phyloP scores from a whole-genome alignment of 495 filamentous ascomycete genomes.

The Usnea hakonensis region DNA sequence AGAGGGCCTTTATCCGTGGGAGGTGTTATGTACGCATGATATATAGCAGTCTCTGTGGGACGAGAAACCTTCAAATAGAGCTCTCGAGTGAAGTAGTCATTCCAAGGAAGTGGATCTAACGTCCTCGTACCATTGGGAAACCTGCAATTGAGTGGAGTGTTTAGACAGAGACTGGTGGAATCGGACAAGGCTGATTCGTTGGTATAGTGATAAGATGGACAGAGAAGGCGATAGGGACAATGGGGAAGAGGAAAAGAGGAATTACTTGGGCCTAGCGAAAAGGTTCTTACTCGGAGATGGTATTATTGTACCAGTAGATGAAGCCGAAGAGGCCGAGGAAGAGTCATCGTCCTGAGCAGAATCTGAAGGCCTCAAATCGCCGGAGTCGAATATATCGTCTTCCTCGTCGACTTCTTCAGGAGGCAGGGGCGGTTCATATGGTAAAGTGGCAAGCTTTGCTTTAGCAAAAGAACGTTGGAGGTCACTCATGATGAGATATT shows the following conservation, averaged over 20 bases:
- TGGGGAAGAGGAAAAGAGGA: constrained; percentile 27
- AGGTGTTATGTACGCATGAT: constrained; percentile 78
- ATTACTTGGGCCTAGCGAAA: constrained; percentile 63
- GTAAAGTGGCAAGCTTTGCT: constrained; percentile 60
- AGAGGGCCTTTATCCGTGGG: constrained; percentile 56
- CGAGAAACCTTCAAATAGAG: constrained; percentile 54
- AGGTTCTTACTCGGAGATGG: constrained; percentile 68
- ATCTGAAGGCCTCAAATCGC: constrained; percentile 30
- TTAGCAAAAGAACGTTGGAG: constrained; percentile 79
- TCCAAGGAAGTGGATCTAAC: constrained; percentile 60
- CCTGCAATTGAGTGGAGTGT: not conserved
- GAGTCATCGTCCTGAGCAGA: constrained; percentile 58
- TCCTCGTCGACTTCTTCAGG: constrained; percentile 47
- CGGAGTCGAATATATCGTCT: constrained; percentile 28
- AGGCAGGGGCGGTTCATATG: constrained; percentile 46
- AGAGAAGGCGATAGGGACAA: not conserved
- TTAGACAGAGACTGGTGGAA: not conserved
- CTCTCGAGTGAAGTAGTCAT: constrained; percentile 80
- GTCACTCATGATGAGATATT: constrained; percentile 73
- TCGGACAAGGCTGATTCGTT: not conserved
- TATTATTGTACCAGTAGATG: constrained; percentile 81
- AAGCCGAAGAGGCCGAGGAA: constrained; percentile 65
- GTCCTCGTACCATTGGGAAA: constrained; percentile 7
- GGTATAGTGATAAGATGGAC: not conserved
- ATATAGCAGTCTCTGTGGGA: constrained; percentile 44